Percentiles rank a stretch among this genome's conserved stretches.
Conservation (phyloP, 2,329 filamentous ascomycete species). For the Fusarium luffae region DNA sequence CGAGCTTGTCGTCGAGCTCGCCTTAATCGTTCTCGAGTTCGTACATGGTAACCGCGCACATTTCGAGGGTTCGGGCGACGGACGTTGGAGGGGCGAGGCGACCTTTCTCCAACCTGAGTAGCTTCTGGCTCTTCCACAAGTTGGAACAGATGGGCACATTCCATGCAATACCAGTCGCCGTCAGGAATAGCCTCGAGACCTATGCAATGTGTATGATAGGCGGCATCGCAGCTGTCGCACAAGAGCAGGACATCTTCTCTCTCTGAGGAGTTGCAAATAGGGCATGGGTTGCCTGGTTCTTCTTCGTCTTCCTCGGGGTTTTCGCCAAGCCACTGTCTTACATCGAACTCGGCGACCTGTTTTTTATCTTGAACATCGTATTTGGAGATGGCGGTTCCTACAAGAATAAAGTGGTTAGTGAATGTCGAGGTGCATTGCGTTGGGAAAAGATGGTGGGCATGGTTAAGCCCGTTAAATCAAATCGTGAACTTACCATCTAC, state of each 20-base stretch:
- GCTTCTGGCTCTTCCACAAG: slow-evolving; percentile 48
- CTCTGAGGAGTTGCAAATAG: slow-evolving; percentile 83
- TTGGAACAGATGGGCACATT: slow-evolving; percentile 70
- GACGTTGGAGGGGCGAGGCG: slow-evolving; percentile 47
- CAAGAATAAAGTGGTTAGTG: slow-evolving; percentile 32
- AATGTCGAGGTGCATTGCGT: slow-evolving; percentile 20
- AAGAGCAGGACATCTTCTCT: slow-evolving; percentile 87
- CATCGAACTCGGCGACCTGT: slow-evolving; percentile 90
- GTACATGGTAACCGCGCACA: slow-evolving; percentile 53
- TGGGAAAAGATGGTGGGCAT: slow-evolving; percentile 35
- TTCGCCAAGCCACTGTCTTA: slow-evolving; percentile 77
- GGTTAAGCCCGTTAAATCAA: neutral
- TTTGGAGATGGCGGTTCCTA: slow-evolving; percentile 66
- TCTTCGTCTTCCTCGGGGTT: slow-evolving; percentile 78
- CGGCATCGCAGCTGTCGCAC: slow-evolving; percentile 89
- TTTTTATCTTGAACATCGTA: slow-evolving; percentile 82
- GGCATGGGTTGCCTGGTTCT: slow-evolving; percentile 77
- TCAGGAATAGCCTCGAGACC: slow-evolving; percentile 80
- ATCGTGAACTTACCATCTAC: slow-evolving; percentile 74
- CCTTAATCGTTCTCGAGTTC: slow-evolving; percentile 68
- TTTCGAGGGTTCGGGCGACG: slow-evolving; percentile 50
- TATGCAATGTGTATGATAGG: slow-evolving; percentile 92
- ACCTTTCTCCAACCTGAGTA: slow-evolving; percentile 50
- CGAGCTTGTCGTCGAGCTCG: slow-evolving; percentile 71
- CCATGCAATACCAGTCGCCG: slow-evolving; percentile 91